These are phyloP conservation scores for Fusarium subtropicale DNA, from an alignment of 2,329 filamentous ascomycete species.

Conservation along the genomic window DNA sequence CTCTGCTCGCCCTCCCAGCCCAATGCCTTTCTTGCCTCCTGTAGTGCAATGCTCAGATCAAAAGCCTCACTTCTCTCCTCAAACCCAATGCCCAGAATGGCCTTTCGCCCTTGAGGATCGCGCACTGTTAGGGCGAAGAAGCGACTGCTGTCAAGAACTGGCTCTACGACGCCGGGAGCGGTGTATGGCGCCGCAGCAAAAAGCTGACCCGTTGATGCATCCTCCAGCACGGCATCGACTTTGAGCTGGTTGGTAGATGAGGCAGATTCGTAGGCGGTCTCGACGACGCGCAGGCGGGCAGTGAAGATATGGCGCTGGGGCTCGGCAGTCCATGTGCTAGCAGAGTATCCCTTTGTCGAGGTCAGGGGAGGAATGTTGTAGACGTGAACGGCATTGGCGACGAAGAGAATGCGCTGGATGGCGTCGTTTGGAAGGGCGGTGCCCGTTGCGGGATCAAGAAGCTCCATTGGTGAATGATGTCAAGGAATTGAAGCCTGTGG, in stretches of 20 bases:
- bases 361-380: slow-evolving; percentile 87
- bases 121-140: slow-evolving; percentile 89
- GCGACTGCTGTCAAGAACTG: slow-evolving; percentile 80
- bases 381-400: slow-evolving; percentile 80
- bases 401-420: slow-evolving; percentile 87
- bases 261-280: slow-evolving; percentile 69
- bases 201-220: slow-evolving; percentile 75
- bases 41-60: slow-evolving; percentile 83
- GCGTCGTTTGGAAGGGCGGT: slow-evolving; percentile 75
- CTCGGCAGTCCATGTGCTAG: slow-evolving; percentile 79
- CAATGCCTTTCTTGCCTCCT: slow-evolving; percentile 79
- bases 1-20: slow-evolving; percentile 64
- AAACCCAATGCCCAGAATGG: slow-evolving; percentile 85
- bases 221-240: slow-evolving; percentile 83
- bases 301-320: slow-evolving; percentile 85
- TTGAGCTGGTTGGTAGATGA: slow-evolving; percentile 67
- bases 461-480: slow-evolving; percentile 61
- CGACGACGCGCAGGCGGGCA: slow-evolving; percentile 80
- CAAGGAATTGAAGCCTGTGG: neutral
- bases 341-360: slow-evolving; percentile 82
- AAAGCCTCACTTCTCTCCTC: slow-evolving; percentile 89
- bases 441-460: slow-evolving; percentile 78
- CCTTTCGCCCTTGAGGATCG: slow-evolving; percentile 79
- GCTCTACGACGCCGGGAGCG: slow-evolving; percentile 73
- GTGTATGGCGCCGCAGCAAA: slow-evolving; percentile 89